Base-by-base conservation (phyloP, 2,329 filamentous ascomycete genomes). In the Ophiostoma fasciatum region DNA sequence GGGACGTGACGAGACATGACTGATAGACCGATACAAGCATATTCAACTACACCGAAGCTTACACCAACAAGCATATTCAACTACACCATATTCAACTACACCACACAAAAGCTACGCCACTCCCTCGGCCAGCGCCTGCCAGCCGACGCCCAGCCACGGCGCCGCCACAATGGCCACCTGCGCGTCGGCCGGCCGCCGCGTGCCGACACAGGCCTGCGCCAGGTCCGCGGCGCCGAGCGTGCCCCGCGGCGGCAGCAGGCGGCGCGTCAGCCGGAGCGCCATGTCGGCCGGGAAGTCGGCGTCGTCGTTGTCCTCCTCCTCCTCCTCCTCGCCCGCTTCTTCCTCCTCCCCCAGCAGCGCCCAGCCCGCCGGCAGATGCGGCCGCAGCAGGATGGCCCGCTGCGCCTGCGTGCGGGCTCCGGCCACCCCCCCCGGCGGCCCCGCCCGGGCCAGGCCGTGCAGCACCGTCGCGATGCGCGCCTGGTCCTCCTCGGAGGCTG, bases 321-420 rank as follows among this genome's bases (percentile, higher is more conserved):
- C 70, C 0, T 67, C 68, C 0, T 36, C 45, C 14, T 45, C 44
- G 18, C 42, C 47, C 1, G 33, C 48, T 1, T 39, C 46, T 5
- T 32, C 31, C 2, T 31, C 36, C 10, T 73, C 66, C 0, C 81
- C 74, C 18, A 96, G 62, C 34, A 79, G 67, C 28, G 73, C 68
- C 90, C 90, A 98, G 1, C 84, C 82, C 35, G 81, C 72, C 1
- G 85, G 75, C 39, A 85, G 68, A 39, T 78, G 67, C 0, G 90
- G 90, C 33, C 81, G 71, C 17, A 94, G 66, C 71, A 94, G 79
- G 14, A 94, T 71, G 37, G 84, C 78, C 13, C 67, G 72, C 49
- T 83, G 76, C 1, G 82, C 71, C 57, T 90, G 78, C 4, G 30
- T 28, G 28, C 70, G 59, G 36, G 63, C 33, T 66, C 57, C 26